A percentile compares a stretch with the other conserved stretches of the same genome.
Evolutionary conservation across 306 rosid species (phyloP).

Genomic region (Rosa chinensis): DNA sequence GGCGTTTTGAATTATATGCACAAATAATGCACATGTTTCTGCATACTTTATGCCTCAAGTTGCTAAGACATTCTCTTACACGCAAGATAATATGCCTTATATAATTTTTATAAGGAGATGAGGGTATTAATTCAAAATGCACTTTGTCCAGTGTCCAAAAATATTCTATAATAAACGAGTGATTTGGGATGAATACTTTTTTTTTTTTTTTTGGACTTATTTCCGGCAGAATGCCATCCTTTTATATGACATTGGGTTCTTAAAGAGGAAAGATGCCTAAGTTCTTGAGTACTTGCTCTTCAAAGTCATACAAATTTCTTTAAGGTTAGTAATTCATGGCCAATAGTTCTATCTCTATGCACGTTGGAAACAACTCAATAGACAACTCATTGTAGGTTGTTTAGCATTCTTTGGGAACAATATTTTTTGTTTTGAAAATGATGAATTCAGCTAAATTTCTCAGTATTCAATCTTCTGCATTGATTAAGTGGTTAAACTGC

Average conservation of each 20-base stretch:
- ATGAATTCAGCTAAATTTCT: not conserved
- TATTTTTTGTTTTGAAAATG: not conserved
- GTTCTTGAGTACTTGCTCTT: slow-evolving; percentile 2
- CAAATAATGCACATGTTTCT: slow-evolving; percentile 32
- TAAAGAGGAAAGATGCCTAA: slow-evolving; percentile 12
- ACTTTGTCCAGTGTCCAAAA: slow-evolving; percentile 30
- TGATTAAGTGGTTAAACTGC: not conserved
- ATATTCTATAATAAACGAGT: slow-evolving; percentile 20
- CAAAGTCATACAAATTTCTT: slow-evolving; percentile 5
- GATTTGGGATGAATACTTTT: not conserved
- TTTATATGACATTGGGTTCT: slow-evolving; percentile 12
- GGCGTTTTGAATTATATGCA: slow-evolving; percentile 19
- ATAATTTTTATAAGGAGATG: not conserved
- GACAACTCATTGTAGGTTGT: not conserved
- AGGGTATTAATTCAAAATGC: slow-evolving; percentile 14
- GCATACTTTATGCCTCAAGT: slow-evolving; percentile 33
- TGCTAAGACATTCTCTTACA: slow-evolving; percentile 35
- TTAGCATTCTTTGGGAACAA: not conserved
- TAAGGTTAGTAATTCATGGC: not conserved
- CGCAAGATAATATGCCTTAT: slow-evolving; percentile 17
- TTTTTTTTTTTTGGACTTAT: not conserved
- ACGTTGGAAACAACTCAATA: not conserved
- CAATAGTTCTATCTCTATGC: not conserved
- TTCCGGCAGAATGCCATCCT: not conserved
- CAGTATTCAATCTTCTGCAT: not conserved